These are phyloP conservation scores for Cladosporium austrohemisphaericum DNA, from an alignment of 2,329 filamentous ascomycete genomes.

Conservation along the genomic window DNA sequence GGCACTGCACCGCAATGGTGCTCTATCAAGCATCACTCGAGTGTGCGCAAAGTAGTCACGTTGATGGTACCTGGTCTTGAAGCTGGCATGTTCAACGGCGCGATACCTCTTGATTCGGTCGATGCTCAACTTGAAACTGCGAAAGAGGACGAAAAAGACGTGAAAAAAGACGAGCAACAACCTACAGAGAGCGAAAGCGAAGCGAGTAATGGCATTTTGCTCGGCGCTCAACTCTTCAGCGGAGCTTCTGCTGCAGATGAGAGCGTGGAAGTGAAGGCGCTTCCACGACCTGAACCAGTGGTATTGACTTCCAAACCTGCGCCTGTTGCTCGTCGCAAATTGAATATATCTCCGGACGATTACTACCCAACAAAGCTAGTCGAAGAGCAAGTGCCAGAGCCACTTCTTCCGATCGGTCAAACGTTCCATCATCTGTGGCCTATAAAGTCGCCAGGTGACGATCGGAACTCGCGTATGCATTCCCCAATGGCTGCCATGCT, in stretches of 20 bases:
- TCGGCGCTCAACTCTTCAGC: conserved; percentile 8
- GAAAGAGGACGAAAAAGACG: background rate
- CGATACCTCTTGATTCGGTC: conserved; percentile 34
- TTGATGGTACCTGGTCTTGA: conserved; percentile 92
- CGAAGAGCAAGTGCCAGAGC: conserved; percentile 38
- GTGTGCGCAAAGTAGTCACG: conserved; percentile 71
- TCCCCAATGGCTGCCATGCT: conserved; percentile 85
- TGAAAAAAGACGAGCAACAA: background rate
- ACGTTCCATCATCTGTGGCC: conserved; percentile 91
- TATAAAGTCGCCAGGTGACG: conserved; percentile 80
- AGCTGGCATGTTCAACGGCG: conserved; percentile 77
- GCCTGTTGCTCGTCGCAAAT: conserved; percentile 19
- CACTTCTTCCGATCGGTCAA: conserved; percentile 62
- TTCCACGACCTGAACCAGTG: background rate
- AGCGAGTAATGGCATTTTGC: conserved; percentile 13
- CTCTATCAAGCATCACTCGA: conserved; percentile 53
- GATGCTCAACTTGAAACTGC: background rate
- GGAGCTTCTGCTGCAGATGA: background rate
- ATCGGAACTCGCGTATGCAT: conserved; percentile 73
- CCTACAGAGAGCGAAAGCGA: conserved; percentile 3
- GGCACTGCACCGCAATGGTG: conserved; percentile 61
- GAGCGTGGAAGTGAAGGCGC: background rate
- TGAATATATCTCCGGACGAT: conserved; percentile 45
- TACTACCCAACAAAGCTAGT: conserved; percentile 47
- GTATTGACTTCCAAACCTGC: background rate